A percentile compares a stretch with the other conserved stretches of the same genome.
Conservation (phyloP, 352 stramenopile species). For the Hyaloperonospora arabidopsidis region DNA sequence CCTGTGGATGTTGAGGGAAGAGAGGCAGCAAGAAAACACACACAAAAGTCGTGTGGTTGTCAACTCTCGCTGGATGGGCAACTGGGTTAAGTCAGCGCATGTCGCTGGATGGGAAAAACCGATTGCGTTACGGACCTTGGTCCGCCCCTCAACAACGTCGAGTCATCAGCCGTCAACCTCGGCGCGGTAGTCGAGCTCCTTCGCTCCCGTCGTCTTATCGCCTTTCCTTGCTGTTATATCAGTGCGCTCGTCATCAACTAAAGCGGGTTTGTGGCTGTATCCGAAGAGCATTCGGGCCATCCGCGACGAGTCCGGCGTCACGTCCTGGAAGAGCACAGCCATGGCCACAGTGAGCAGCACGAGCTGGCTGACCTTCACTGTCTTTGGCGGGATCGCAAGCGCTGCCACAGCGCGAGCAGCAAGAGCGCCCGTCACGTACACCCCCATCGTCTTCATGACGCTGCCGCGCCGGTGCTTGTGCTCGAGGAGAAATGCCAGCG, state of each 20-base stretch:
- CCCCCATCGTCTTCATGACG: conserved; percentile 48
- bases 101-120: no score
- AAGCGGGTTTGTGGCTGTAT: conserved; percentile 19
- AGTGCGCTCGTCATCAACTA: conserved; percentile 12
- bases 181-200: conserved; percentile 14
- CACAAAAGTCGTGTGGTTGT: no score
- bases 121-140: conserved; percentile 8
- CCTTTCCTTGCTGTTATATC: conserved; percentile 4
- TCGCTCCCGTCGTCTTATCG: conserved; percentile 8
- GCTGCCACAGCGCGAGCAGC: conserved; percentile 22
- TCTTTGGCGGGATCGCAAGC: conserved; percentile 13
- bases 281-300: conserved; percentile 56
- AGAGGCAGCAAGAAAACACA: not conserved
- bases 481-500: conserved; percentile 42
- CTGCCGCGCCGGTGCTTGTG: conserved; percentile 41
- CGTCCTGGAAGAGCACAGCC: conserved; percentile 38
- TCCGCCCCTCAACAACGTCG: conserved; percentile 19
- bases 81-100: no score
- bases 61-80: no score
- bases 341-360: conserved; percentile 35
- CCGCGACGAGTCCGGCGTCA: conserved; percentile 35
- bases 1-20: no score
- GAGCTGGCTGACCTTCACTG: conserved; percentile 31
- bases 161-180: no score
- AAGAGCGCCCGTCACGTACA: conserved; percentile 41